Conservation (phyloP, 805 yeast genomes). For the Sugiyamaella floridensis region DNA sequence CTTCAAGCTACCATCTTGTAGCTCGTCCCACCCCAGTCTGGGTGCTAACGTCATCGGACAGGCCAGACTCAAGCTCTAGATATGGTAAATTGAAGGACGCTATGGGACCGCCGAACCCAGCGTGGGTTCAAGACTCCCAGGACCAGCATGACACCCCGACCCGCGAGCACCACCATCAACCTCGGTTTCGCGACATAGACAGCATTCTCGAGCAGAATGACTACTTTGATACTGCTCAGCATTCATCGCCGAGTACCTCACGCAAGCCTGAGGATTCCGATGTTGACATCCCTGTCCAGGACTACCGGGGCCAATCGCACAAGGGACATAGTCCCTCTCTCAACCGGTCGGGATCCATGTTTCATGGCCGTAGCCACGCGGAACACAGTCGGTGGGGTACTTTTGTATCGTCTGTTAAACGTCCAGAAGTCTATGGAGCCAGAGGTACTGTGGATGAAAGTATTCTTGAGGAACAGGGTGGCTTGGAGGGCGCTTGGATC, state of each 20-base stretch:
- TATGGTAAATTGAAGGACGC: not conserved
- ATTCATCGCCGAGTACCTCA: not conserved
- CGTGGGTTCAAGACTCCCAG: not conserved
- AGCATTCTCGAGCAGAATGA: not conserved
- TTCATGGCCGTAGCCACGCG: not conserved
- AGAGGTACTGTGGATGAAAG: conserved; percentile 15
- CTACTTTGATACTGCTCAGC: not conserved
- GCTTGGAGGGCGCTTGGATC: conserved; percentile 17
- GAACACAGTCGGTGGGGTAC: conserved; percentile 14
- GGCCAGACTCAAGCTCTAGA: not conserved
- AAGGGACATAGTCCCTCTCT: not conserved
- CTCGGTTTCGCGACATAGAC: not conserved
- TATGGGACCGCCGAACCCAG: not conserved
- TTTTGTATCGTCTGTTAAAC: conserved; percentile 13
- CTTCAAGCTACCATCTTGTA: conserved; percentile 9
- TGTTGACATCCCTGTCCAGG: not conserved
- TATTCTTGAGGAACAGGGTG: conserved; percentile 16
- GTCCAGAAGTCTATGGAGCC: conserved; percentile 6
- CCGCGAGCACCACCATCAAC: not conserved
- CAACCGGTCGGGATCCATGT: not conserved
- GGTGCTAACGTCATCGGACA: conserved; percentile 2
- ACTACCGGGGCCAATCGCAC: not conserved
- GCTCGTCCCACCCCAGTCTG: conserved; percentile 15
- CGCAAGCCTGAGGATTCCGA: not conserved
- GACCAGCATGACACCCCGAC: not conserved